A percentile compares a stretch with the other conserved stretches of the same genome.
Evolutionary conservation across 345 rosid species (phyloP).

Genomic region (Turnera subulata): DNA sequence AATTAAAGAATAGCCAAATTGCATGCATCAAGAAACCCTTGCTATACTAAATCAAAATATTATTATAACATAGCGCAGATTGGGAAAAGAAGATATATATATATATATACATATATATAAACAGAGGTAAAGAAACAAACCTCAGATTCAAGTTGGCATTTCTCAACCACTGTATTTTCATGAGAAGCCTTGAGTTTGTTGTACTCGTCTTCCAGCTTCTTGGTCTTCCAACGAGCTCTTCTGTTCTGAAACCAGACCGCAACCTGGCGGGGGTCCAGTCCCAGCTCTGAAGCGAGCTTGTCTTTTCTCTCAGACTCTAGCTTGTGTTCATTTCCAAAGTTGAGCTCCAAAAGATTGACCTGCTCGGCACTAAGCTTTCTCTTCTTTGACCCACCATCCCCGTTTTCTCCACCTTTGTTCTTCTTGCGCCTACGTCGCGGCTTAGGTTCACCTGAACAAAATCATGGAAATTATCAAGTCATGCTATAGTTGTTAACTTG

Average conservation of each 20-base stretch:
- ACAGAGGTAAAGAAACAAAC: conserved; percentile 21
- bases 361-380: conserved; percentile 72
- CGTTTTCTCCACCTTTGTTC: conserved; percentile 39
- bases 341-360: conserved; percentile 54
- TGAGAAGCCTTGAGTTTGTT: conserved; percentile 44
- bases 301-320: conserved; percentile 83
- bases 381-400: conserved; percentile 41
- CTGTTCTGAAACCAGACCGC: conserved; percentile 99
- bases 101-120: background rate
- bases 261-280: conserved; percentile 88
- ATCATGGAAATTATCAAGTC: conserved; percentile 7
- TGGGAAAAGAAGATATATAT: background rate
- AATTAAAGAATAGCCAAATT: too few relatives aligned
- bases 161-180: conserved; percentile 44
- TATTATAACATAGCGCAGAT: background rate
- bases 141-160: conserved; percentile 74
- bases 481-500: too few relatives aligned
- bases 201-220: conserved; percentile 86
- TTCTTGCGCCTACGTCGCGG: conserved; percentile 58
- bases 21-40: background rate
- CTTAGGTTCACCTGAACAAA: conserved; percentile 39
- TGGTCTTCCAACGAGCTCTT: conserved; percentile 85
- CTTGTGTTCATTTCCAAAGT: conserved; percentile 71
- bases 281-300: conserved; percentile 68
- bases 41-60: background rate